These are phyloP conservation scores for Heracleum sosnowskyi DNA, from an alignment of 129 eudicot genomes.

Conservation along the genomic window DNA sequence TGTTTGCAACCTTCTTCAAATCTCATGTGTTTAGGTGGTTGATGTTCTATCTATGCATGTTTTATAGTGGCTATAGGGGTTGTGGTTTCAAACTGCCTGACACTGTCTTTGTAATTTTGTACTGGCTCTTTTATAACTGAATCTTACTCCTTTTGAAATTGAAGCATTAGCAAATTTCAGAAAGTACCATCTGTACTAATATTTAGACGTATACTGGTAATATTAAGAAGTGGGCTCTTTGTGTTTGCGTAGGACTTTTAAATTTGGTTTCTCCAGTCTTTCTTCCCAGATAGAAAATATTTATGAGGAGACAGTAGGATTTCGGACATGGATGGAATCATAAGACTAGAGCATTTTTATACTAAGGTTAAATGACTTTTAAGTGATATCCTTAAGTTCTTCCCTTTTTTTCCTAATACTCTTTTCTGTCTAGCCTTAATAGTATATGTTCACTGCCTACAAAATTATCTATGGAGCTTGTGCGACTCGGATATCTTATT, in stretches of 20 bases:
- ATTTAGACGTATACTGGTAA: not conserved
- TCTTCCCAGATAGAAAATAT: not conserved
- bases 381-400: not conserved
- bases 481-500: not conserved
- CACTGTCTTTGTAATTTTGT: not conserved
- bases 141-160: not conserved
- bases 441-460: not conserved
- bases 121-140: not conserved
- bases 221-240: not conserved
- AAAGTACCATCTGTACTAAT: not conserved
- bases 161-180: not conserved
- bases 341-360: not conserved
- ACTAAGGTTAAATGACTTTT: not conserved
- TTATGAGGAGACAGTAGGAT: not conserved
- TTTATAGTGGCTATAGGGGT: not conserved
- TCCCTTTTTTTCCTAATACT: not conserved
- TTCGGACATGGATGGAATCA: not conserved
- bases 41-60: constrained; percentile 3
- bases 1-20: not conserved
- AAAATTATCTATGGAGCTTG: not conserved
- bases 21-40: not conserved
- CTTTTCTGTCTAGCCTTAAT: not conserved
- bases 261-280: not conserved
- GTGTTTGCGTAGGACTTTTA: not conserved
- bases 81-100: not conserved